These are phyloP conservation scores for Basidiobolus meristosporus DNA, from an alignment of 371 early-diverging fungal species.

Conservation along the genomic window DNA sequence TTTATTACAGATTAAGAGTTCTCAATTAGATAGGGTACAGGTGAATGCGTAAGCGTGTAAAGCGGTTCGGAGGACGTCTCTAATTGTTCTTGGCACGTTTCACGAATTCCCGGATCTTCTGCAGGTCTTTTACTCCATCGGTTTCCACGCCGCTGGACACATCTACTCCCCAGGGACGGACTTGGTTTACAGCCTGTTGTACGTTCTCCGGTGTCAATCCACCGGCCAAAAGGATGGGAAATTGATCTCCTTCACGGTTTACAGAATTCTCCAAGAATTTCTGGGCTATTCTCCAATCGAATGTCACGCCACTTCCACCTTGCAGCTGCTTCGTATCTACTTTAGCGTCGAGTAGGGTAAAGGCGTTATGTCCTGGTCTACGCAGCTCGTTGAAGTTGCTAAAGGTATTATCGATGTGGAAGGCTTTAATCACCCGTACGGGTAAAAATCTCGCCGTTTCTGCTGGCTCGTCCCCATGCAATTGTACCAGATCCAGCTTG, in stretches of 20 bases:
- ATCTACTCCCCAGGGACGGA: conserved; percentile 76
- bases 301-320: conserved; percentile 46
- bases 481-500: conserved; percentile 76
- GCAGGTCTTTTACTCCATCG: conserved; percentile 41
- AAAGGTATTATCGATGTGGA: conserved; percentile 42
- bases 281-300: conserved; percentile 64
- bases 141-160: conserved; percentile 83
- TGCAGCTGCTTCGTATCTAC: conserved; percentile 34
- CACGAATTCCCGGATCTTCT: conserved; percentile 45
- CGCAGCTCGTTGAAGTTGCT: conserved; percentile 14
- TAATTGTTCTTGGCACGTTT: conserved; percentile 27
- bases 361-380: conserved; percentile 32
- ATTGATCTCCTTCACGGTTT: conserved; percentile 1
- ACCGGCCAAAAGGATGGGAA: conserved; percentile 73
- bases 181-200: conserved; percentile 34
- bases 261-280: conserved; percentile 17
- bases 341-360: conserved; percentile 50
- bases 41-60: too few relatives aligned
- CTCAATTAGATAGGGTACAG: too few relatives aligned
- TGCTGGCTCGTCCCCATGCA: conserved; percentile 70
- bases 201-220: conserved; percentile 80
- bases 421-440: conserved; percentile 74
- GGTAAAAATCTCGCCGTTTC: conserved; percentile 43
- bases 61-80: too few relatives aligned
- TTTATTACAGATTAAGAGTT: too few relatives aligned